Evolutionary conservation across 2,329 filamentous ascomycete species (phyloP).

Genomic region (Sporothrix luriei): DNA sequence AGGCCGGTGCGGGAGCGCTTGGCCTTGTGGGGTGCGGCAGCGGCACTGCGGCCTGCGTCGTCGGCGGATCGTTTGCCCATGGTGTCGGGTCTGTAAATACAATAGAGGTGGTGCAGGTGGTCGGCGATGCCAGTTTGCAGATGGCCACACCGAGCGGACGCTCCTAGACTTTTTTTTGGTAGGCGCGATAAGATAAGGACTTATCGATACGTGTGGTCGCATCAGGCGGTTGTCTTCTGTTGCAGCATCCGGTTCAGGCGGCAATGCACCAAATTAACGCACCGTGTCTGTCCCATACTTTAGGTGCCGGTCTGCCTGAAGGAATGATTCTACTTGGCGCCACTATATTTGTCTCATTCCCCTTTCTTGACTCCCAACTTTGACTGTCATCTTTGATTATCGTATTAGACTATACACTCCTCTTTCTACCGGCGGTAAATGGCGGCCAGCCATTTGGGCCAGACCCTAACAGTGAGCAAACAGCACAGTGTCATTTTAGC

Average conservation of each 20-base stretch:
- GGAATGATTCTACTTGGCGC: not conserved
- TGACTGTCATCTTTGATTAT: no score
- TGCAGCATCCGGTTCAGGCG: constrained; percentile 2
- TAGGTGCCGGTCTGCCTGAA: not conserved
- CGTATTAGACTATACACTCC: no score
- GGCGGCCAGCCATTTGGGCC: not conserved
- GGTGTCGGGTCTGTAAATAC: not conserved
- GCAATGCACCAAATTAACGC: constrained; percentile 2
- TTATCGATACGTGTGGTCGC: not conserved
- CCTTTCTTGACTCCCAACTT: not conserved
- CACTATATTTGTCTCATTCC: no score
- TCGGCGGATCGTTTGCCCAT: constrained; percentile 28
- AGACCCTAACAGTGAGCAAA: not conserved
- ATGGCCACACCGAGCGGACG: not conserved
- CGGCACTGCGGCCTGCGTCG: constrained; percentile 8
- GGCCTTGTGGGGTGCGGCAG: constrained; percentile 16
- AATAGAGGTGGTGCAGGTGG: no score
- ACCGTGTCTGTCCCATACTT: not conserved
- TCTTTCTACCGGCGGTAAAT: constrained; percentile 15
- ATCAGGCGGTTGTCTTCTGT: not conserved
- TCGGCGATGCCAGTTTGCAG: no score
- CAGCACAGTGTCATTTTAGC: not conserved
- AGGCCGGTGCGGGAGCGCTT: constrained; percentile 33
- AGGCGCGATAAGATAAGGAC: not conserved
- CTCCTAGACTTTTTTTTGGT: not conserved